These are phyloP conservation scores for Aurifilum marmelostoma DNA, from an alignment of 2,329 filamentous ascomycete species.

Conservation along the genomic window DNA sequence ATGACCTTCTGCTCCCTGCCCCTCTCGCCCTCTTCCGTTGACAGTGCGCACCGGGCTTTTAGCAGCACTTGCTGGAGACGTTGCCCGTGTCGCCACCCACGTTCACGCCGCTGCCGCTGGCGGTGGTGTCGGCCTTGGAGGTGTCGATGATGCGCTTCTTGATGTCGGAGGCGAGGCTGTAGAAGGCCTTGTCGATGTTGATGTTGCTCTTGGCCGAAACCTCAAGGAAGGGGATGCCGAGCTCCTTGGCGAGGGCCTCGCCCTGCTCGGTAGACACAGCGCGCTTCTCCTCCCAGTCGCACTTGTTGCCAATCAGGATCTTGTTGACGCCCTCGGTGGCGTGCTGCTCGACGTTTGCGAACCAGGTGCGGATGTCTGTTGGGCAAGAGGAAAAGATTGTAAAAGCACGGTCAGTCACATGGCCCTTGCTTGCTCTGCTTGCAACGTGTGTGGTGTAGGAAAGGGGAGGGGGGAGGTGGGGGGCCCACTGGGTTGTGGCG, in stretches of 20 bases:
- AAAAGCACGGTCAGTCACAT: conserved; percentile 1
- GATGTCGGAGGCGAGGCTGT: conserved; percentile 91
- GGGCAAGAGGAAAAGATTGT: conserved; percentile 43
- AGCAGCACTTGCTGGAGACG: conserved; percentile 76
- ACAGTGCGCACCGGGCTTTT: conserved; percentile 36
- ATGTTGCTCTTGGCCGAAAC: conserved; percentile 99
- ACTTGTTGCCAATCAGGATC: conserved; percentile 99
- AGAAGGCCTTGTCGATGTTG: conserved; percentile 99
- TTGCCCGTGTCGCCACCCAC: conserved; percentile 66
- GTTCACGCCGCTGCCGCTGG: conserved; percentile 63
- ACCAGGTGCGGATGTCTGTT: conserved; percentile 94
- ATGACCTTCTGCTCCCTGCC: not conserved
- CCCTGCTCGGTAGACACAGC: conserved; percentile 91
- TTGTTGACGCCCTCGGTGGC: conserved; percentile 99
- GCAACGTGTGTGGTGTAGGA: conserved; percentile 3
- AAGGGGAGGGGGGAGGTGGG: not conserved
- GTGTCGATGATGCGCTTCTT: conserved; percentile 98
- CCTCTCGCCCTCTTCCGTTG: not conserved
- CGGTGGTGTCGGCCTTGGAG: conserved; percentile 71
- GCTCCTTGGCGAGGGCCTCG: conserved; percentile 90
- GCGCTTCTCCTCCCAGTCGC: conserved; percentile 99
- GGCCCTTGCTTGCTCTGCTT: conserved; percentile 8
- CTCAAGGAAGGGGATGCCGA: conserved; percentile 97
- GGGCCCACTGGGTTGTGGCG: conserved; percentile 26
- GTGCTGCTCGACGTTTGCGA: conserved; percentile 98